A percentile compares a stretch with the other conserved stretches of the same genome.
phyloP scores from a whole-genome alignment of 202 grass and related monocot species.

The Saccharum hybrid region DNA sequence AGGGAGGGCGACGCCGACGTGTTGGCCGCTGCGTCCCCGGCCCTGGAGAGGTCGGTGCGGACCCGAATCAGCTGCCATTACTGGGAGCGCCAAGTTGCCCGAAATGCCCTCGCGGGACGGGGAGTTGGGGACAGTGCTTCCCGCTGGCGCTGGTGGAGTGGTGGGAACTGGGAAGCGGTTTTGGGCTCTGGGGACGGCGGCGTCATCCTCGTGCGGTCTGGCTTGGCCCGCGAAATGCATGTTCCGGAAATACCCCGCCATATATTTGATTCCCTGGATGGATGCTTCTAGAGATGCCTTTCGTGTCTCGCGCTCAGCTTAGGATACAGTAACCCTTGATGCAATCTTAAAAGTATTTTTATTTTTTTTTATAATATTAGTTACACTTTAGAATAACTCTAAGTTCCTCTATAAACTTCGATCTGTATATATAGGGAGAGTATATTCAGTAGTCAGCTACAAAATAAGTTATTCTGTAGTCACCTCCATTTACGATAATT shows the following conservation, averaged over 20 bases:
- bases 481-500: too few relatives aligned
- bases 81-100: background rate
- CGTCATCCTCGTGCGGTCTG: background rate
- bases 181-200: too few relatives aligned
- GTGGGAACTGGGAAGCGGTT: background rate
- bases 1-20: background rate
- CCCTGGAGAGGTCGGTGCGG: slow-evolving; percentile 41
- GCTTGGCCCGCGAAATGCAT: background rate
- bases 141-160: background rate
- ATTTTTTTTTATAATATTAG: too few relatives aligned
- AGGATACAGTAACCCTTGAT: too few relatives aligned
- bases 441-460: too few relatives aligned
- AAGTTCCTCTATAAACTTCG: too few relatives aligned
- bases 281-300: slow-evolving; percentile 30
- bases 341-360: too few relatives aligned
- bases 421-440: too few relatives aligned
- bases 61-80: slow-evolving; percentile 74
- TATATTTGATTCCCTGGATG: background rate
- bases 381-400: too few relatives aligned
- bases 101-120: too few relatives aligned
- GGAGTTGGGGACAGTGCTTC: background rate
- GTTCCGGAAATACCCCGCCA: slow-evolving; percentile 14
- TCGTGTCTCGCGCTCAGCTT: background rate
- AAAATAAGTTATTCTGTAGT: too few relatives aligned
- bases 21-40: slow-evolving; percentile 5